Conservation (phyloP, 2,329 filamentous ascomycete genomes). For the Aspergillus sergii region DNA sequence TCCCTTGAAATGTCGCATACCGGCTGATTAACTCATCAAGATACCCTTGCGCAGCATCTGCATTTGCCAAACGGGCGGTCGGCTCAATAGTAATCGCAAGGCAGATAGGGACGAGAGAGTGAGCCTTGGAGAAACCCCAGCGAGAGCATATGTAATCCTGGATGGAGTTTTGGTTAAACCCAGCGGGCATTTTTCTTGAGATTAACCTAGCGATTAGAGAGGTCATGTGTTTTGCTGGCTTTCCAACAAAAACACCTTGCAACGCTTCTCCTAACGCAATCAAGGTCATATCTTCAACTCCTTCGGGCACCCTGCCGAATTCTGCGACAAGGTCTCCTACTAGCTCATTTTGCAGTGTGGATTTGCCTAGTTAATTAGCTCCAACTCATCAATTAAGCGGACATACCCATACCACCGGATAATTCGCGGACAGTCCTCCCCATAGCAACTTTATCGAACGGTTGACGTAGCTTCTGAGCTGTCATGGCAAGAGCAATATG, state of each 20-base stretch:
- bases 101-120: constrained; percentile 22
- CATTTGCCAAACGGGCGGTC: constrained; percentile 17
- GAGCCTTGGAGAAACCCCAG: constrained; percentile 31
- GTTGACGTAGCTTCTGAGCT: constrained; percentile 21
- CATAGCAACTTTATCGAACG: constrained; percentile 20
- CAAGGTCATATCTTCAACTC: constrained; percentile 43
- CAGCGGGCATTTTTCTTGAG: constrained; percentile 33
- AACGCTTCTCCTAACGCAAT: constrained; percentile 33
- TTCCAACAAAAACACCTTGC: constrained; percentile 32
- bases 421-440: constrained; percentile 38
- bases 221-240: constrained; percentile 34
- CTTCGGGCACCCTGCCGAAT: constrained; percentile 45
- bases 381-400: no score
- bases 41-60: constrained; percentile 22
- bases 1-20: constrained; percentile 20
- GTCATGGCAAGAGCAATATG: constrained; percentile 20
- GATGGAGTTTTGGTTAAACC: constrained; percentile 25
- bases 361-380: constrained; percentile 34
- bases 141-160: constrained; percentile 24
- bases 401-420: constrained; percentile 16
- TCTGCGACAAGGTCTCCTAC: constrained; percentile 46
- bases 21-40: constrained; percentile 24
- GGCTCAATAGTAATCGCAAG: constrained; percentile 29
- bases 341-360: constrained; percentile 51
- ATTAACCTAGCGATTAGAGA: constrained; percentile 32